Evolutionary conservation across 805 yeast genomes (phyloP).

Genomic region (Kazachstania martiniae): DNA sequence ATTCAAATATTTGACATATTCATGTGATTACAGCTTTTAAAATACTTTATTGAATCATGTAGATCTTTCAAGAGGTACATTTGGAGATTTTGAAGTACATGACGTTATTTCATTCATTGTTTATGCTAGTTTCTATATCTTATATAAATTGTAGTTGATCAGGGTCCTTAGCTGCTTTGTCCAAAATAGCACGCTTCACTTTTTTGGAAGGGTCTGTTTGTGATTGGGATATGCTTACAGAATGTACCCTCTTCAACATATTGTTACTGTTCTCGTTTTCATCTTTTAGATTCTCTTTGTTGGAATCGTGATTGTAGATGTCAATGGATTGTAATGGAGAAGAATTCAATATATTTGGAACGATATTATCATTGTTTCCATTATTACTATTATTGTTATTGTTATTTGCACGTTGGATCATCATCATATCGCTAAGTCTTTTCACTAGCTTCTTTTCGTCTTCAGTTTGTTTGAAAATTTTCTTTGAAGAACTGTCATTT

Average conservation of each 20-base stretch:
- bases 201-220: constrained; percentile 18
- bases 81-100: background rate
- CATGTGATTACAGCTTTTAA: too few relatives aligned
- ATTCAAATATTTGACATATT: too few relatives aligned
- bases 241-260: constrained; percentile 17
- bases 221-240: constrained; percentile 20
- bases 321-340: background rate
- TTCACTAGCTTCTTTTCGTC: constrained; percentile 17
- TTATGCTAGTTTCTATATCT: background rate
- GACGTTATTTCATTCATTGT: background rate
- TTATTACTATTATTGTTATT: background rate
- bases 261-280: constrained; percentile 1
- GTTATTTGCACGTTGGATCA: constrained; percentile 8
- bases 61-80: too few relatives aligned
- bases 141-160: constrained; percentile 3
- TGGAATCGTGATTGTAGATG: background rate
- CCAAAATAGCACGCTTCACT: constrained; percentile 25
- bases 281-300: background rate
- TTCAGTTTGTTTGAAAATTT: constrained; percentile 14
- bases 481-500: constrained; percentile 5
- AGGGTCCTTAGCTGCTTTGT: constrained; percentile 6
- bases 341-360: background rate
- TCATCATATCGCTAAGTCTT: constrained; percentile 15
- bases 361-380: too few relatives aligned
- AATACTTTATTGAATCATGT: too few relatives aligned